Base-by-base conservation (phyloP, 768 basidiomycete genomes). In the Amanita inopinata region DNA sequence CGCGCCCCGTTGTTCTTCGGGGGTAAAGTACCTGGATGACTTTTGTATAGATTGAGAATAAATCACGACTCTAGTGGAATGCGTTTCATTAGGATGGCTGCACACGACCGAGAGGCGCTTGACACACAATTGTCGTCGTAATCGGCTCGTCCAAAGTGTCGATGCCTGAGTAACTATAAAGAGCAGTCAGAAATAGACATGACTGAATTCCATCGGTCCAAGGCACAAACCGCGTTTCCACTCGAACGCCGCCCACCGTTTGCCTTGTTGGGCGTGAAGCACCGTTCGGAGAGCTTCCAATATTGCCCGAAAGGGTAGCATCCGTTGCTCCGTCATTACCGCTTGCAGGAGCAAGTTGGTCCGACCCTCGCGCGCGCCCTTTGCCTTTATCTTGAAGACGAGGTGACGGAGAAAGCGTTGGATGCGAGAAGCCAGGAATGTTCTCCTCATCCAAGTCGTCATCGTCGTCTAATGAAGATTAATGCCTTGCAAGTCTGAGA, bases 61-160 rank as follows among this genome's bases (percentile, higher is more conserved):
- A 64, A 58, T 98, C 93, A 33, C 93, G 81, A 54, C 78, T 78
- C 93, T 97, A 51, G 5, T 44, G 27, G 33, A 47, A 15, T 17
- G 20, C 25, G 25, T 40, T 42, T 45, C 23, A 49, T 28, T 45
- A n/a, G 28, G 30, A 33, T 23, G 4, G 44, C 17, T 31, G 24
- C 37, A 14, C 14, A 24, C 10, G 15, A 12, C 14, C 23, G 22
- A 18, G 3, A 8, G 12, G 43, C 11, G 22, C 33, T 15, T 27
- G 34, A 52, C 85, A 43, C 51, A 92, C 93, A 46, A 98, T 92
- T 0, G 93, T 98, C 23, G 74, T 72, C 3, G 80, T 76, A 12
- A 98, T 73, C 3, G 93, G 91, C 58, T 98, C 93, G 54, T 97
- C 93, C 23, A 98, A 71, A 0, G 93, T 96, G 53, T 93, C 87